phyloP scores from a whole-genome alignment of 2,329 filamentous ascomycete genomes.

The Colletotrichum higginsianum region DNA sequence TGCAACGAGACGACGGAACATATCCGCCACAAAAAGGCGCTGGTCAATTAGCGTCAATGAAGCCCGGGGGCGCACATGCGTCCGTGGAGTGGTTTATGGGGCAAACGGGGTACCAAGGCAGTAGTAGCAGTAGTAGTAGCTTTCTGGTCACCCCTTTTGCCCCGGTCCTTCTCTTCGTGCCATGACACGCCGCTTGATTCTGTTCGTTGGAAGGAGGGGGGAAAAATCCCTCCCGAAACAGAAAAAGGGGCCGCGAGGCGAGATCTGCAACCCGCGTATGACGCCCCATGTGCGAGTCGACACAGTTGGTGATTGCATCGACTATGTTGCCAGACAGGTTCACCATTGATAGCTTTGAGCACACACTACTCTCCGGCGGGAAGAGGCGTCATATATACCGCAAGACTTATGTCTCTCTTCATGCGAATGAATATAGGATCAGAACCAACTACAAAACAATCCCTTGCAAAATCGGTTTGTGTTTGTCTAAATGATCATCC shows the following conservation, averaged over 20 bases:
- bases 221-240: too few relatives aligned
- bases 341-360: background rate
- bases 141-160: background rate
- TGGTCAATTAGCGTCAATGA: conserved; percentile 17
- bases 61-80: conserved; percentile 5
- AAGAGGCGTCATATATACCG: conserved; percentile 16
- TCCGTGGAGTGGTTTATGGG: background rate
- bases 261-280: background rate
- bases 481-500: background rate
- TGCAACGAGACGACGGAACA: conserved; percentile 26
- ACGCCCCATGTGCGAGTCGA: background rate
- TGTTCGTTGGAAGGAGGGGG: background rate
- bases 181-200: background rate
- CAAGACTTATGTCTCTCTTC: conserved; percentile 4
- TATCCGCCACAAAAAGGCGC: conserved; percentile 18
- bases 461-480: too few relatives aligned
- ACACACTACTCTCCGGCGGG: background rate
- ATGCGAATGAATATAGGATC: background rate
- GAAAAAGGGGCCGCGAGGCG: background rate
- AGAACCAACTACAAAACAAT: background rate
- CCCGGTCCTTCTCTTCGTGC: background rate
- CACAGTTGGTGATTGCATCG: background rate
- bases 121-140: background rate
- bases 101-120: background rate
- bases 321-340: background rate